Base-by-base conservation (phyloP, 352 stramenopile species). In the Peronospora destructor region DNA sequence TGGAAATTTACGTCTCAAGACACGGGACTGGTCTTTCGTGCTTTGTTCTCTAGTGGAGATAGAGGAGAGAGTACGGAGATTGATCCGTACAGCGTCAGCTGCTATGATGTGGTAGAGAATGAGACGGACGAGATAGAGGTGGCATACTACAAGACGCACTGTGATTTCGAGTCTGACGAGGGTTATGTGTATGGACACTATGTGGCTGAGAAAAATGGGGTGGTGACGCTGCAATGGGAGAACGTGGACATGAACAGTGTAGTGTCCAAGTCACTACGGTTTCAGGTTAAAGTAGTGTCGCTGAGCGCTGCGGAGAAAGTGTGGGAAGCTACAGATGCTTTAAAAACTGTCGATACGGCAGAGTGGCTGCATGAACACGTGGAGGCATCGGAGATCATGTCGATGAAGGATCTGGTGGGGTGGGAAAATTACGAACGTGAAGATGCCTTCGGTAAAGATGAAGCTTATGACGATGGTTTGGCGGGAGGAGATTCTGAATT, bases 1-100 rank as follows among this genome's bases (percentile, higher is more conserved):
- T 78, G 68, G 71, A 71, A 68, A 41, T 83, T 71, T 37, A 25
- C 34, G 16, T 75, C 62, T n/a, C 48, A 68, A 39, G 63, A 59
- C 12, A 26, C 44, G 13, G 53, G 50, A 11, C 7, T 75, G 8
- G 55, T 69, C 6, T 69, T 75, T 19, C 54, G 59, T 48, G 68
- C 58, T n/a, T 9, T 46, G 11, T 61, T 68, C 12, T 48, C 51
- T 3, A 39, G 40, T 50, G 35, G 14, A 25, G 36, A 11, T 23
- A 21, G 44, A 19, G 23, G 13, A 42, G 2, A 47, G 10, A 28
- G 21, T 7, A 11, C 6, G 13, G 37, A 57, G 2, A 8, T 41
- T 14, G 57, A 74, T 13, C 61, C 65, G 9, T 74, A 70, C 47
- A 67, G 49, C 49, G 25, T 41, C 6, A 39, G 26, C n/a, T 47